A percentile compares a stretch with the other conserved stretches of the same genome.
phyloP scores from a whole-genome alignment of 176 grass and related monocot species.

The Raddia distichophylla region DNA sequence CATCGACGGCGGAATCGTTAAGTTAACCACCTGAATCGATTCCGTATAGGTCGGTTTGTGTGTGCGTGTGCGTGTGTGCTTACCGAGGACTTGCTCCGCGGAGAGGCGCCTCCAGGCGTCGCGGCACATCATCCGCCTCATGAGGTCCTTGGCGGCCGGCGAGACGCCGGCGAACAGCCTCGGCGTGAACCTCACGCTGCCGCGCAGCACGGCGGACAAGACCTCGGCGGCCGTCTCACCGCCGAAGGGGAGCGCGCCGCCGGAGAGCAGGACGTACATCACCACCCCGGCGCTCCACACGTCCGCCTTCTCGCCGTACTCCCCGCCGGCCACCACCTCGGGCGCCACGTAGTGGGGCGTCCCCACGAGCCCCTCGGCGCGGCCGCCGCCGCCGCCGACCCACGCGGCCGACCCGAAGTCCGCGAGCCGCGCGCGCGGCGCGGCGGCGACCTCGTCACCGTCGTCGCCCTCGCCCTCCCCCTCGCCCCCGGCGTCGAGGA shows the following conservation, averaged over 20 bases:
- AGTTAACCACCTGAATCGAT: too few relatives aligned
- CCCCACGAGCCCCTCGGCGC: constrained; percentile 67
- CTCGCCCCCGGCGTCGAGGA: constrained; percentile 41
- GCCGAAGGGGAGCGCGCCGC: constrained; percentile 75
- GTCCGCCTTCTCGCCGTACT: constrained; percentile 84
- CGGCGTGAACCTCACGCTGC: constrained; percentile 60
- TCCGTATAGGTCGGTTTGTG: background rate
- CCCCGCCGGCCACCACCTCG: constrained; percentile 65
- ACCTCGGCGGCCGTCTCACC: constrained; percentile 70
- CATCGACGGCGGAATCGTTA: background rate
- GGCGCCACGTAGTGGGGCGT: constrained; percentile 85
- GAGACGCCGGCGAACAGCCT: constrained; percentile 67
- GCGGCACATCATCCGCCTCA: constrained; percentile 79
- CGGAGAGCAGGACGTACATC: constrained; percentile 78
- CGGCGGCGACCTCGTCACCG: background rate
- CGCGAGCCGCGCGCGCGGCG: constrained; percentile 52
- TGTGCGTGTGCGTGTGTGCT: background rate
- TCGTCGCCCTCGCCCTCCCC: constrained; percentile 12
- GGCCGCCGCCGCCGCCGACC: constrained; percentile 47
- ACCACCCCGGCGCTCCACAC: constrained; percentile 91
- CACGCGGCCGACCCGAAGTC: constrained; percentile 87
- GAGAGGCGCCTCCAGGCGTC: constrained; percentile 71
- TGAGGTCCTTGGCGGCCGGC: constrained; percentile 69
- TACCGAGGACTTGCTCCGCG: constrained; percentile 83
- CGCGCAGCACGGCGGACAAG: constrained; percentile 56